Evolutionary conservation across 2,329 filamentous ascomycete genomes (phyloP).

Genomic region (Colletotrichum sp.): DNA sequence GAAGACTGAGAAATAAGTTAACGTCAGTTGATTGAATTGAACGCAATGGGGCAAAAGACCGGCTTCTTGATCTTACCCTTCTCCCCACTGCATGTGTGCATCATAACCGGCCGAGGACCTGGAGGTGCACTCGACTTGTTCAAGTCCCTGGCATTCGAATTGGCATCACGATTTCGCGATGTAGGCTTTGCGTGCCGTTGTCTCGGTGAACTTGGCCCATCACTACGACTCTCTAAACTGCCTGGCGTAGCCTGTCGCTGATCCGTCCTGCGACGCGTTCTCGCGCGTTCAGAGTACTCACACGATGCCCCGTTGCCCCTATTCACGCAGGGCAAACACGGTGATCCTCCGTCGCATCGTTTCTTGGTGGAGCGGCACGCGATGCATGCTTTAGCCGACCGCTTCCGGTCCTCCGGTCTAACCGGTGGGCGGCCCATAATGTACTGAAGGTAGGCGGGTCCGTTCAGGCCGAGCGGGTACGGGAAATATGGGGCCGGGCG

Average conservation of each 20-base stretch:
- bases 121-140: neutral
- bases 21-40: neutral
- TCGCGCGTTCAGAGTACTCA: neutral
- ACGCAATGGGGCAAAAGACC: neutral
- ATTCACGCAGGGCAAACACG: slow-evolving; percentile 35
- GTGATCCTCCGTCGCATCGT: slow-evolving; percentile 52
- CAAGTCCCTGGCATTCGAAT: neutral
- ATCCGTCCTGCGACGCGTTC: neutral
- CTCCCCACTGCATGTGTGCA: slow-evolving; percentile 1
- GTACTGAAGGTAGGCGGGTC: neutral
- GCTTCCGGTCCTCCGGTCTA: slow-evolving; percentile 50
- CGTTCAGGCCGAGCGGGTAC: neutral
- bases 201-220: neutral
- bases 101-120: neutral
- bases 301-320: neutral
- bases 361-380: slow-evolving; percentile 55
- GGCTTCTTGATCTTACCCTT: neutral
- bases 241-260: neutral
- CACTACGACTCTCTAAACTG: neutral
- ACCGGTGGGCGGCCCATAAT: slow-evolving; percentile 60
- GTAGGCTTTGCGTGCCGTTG: neutral
- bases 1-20: slow-evolving; percentile 39
- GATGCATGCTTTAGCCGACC: slow-evolving; percentile 53
- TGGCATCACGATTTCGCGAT: neutral
- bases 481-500: neutral